phyloP scores from a whole-genome alignment of 176 grass and related monocot species.

The Alloteropsis semialata region DNA sequence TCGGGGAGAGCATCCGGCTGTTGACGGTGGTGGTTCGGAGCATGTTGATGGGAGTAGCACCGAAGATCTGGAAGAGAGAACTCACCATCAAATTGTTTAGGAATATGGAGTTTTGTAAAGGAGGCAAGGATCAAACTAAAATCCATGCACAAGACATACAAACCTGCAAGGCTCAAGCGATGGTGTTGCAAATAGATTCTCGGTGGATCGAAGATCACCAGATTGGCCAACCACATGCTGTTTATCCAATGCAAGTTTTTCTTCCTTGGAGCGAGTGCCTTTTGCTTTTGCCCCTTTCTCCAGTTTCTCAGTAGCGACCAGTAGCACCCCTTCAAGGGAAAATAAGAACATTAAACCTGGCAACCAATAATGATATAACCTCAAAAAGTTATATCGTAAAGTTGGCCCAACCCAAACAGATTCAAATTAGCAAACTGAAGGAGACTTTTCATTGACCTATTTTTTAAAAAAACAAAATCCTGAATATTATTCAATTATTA shows the following conservation, averaged over 20 bases:
- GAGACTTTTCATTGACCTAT: not conserved
- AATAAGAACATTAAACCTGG: constrained; percentile 5
- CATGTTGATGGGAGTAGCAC: not conserved
- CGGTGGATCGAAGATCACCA: not conserved
- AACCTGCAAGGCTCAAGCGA: constrained; percentile 1
- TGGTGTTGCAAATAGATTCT: not conserved
- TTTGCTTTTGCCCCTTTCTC: not conserved
- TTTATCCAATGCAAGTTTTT: not conserved
- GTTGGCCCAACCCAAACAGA: not conserved
- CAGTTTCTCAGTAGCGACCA: not conserved
- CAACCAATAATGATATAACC: not conserved
- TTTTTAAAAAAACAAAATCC: not conserved
- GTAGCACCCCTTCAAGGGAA: not conserved
- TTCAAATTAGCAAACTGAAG: constrained; percentile 6
- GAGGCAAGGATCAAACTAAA: not conserved
- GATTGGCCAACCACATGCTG: not conserved
- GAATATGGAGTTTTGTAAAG: not conserved
- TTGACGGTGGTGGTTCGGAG: not conserved
- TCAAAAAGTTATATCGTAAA: not conserved
- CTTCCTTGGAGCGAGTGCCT: not conserved
- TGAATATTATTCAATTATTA: not conserved
- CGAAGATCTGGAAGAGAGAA: constrained; percentile 2
- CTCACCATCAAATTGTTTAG: not conserved
- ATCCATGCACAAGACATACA: not conserved
- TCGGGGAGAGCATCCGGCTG: not conserved